Evolutionary conservation across 495 filamentous ascomycete genomes (phyloP), one percentile per base, ranked within the genome.

Genomic region (Cetradonia linearis): DNA sequence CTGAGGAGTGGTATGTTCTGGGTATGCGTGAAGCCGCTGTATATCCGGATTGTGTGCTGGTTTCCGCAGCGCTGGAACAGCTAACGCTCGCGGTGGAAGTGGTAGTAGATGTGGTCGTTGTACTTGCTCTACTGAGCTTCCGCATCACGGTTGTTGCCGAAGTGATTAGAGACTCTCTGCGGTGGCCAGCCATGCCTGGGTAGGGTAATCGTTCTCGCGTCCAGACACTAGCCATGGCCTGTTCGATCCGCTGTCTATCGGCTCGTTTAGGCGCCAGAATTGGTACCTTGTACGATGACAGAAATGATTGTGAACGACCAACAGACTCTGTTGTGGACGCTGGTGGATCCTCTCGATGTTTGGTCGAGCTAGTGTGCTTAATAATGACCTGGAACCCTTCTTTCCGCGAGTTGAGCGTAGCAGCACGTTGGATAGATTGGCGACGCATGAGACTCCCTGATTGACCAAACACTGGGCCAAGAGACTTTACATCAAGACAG

Each of bases 161-260:
- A 9, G 82, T 79, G 54, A 92, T 79, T 16, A 80, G 73, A 59
- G 83, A 76, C 65, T 82, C 90, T 48, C 83, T 78, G 64, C 81
- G 77, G 42, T 81, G 80, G 54, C 78, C 74, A 23, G 77, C 79
- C 81, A 95, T 94, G 27, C 89, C 89, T n/a, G 91, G 91, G 66
- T 85, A 91, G 11, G 91, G 87, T 47, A 98, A 72, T 2, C 83
- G 72, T 60, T 95, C 90, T 49, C 83, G 81, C 16, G 87, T 94
- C 84, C 92, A 98, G 37, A 95, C 83, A 62, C 91, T 87, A 16
- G 80, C 72, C 25, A 98, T 76, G 25, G 82, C 70, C 57, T 78
- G 76, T 68, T 98, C 93, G 8, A 96, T 72, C 13, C 87, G 85
- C 54, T 86, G 82, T 52, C 93, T 78, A 46, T 95, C 89, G 31